A percentile compares a stretch with the other conserved stretches of the same genome.
Evolutionary conservation across 2,329 filamentous ascomycete species (phyloP).

Genomic region (Fusarium xyrophilum): DNA sequence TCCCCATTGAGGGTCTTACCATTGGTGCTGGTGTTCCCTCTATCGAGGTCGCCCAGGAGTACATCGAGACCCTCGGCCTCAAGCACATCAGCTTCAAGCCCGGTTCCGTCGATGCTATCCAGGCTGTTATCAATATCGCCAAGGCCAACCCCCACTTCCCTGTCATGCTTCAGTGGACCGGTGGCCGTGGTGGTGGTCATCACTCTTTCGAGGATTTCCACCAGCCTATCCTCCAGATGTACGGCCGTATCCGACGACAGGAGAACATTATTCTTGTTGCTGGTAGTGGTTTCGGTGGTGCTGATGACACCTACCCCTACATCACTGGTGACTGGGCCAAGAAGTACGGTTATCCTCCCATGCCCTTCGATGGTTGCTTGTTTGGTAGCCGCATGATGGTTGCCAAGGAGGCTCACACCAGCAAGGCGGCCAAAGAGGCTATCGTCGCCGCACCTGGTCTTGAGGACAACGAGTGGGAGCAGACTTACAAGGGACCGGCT

Average conservation of each 20-base stretch:
- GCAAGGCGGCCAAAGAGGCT: slow-evolving; percentile 84
- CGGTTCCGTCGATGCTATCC: slow-evolving; percentile 85
- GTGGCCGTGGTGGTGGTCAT: slow-evolving; percentile 90
- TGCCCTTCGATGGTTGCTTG: slow-evolving; percentile 92
- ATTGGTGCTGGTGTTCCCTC: slow-evolving; percentile 94
- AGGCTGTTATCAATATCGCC: slow-evolving; percentile 89
- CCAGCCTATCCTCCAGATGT: slow-evolving; percentile 89
- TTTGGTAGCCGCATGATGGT: slow-evolving; percentile 96
- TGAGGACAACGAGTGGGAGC: slow-evolving; percentile 85
- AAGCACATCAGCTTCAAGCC: slow-evolving; percentile 97
- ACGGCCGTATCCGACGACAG: slow-evolving; percentile 82
- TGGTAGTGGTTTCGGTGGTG: slow-evolving; percentile 88
- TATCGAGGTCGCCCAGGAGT: slow-evolving; percentile 90
- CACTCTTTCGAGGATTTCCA: slow-evolving; percentile 97
- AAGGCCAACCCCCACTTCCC: slow-evolving; percentile 94
- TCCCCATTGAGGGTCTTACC: slow-evolving; percentile 89
- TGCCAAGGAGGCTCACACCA: slow-evolving; percentile 89
- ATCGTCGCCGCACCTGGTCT: slow-evolving; percentile 87
- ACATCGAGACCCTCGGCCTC: slow-evolving; percentile 89
- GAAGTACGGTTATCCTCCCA: slow-evolving; percentile 84
- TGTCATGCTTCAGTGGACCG: slow-evolving; percentile 94
- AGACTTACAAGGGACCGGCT: slow-evolving; percentile 88
- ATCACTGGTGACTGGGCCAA: slow-evolving; percentile 88
- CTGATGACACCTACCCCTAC: slow-evolving; percentile 91
- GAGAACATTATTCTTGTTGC: slow-evolving; percentile 89